Evolutionary conservation across 2,329 filamentous ascomycete species (phyloP).

Genomic region (Fusarium kyushuense): DNA sequence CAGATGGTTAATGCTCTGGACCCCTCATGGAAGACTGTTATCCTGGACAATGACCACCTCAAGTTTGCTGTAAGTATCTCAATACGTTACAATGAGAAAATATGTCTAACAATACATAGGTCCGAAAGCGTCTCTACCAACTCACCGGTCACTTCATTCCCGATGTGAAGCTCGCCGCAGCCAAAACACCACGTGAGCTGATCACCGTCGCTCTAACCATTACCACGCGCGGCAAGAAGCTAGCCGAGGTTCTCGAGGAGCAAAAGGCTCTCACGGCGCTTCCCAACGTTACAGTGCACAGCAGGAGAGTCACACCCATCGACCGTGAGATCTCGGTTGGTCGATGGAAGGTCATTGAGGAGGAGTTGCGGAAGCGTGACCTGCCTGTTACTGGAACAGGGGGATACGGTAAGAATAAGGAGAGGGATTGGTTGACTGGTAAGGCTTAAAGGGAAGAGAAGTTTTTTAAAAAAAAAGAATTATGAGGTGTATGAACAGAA

Average conservation of each 20-base stretch:
- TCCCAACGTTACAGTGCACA: conserved; percentile 77
- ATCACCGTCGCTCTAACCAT: conserved; percentile 65
- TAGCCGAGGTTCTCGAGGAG: conserved; percentile 69
- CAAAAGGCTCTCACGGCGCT: conserved; percentile 62
- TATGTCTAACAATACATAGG: conserved; percentile 62
- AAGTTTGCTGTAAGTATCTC: conserved; percentile 77
- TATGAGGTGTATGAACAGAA: conserved; percentile 25
- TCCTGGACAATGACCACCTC: conserved; percentile 66
- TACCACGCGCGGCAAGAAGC: conserved; percentile 69
- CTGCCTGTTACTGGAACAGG: conserved; percentile 68
- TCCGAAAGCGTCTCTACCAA: conserved; percentile 83
- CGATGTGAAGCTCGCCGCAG: conserved; percentile 73
- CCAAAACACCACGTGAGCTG: conserved; percentile 66
- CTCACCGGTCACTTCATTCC: conserved; percentile 81
- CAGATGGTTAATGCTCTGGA: conserved; percentile 62
- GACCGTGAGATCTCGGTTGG: conserved; percentile 79
- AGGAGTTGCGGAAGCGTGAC: conserved; percentile 72
- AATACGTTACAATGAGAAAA: neutral
- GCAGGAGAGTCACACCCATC: conserved; percentile 74
- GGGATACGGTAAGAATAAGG: conserved; percentile 56
- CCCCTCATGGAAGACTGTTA: conserved; percentile 67
- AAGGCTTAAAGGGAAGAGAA: conserved; percentile 46
- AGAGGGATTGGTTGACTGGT: conserved; percentile 59
- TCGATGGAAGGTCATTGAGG: conserved; percentile 82
- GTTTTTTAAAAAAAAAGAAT: conserved; percentile 13